Evolutionary conservation across 495 filamentous ascomycete genomes (phyloP).

Genomic region (Aspergillus heteromorphus): DNA sequence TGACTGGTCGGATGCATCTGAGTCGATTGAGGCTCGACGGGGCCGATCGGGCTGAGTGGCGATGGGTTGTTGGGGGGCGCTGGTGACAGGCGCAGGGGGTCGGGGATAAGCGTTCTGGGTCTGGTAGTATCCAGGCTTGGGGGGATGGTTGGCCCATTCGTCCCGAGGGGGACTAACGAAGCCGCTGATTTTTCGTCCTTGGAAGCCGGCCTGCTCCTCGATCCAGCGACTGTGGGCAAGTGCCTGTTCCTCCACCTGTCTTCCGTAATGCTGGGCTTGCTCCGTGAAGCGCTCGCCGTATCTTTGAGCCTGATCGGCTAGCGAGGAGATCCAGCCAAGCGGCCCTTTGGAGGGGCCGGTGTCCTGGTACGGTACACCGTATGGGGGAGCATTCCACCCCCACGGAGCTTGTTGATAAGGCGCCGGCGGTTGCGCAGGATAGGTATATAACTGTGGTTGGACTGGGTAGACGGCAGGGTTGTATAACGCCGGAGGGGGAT

Average conservation of each 20-base stretch:
- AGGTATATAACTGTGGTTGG: slow-evolving; percentile 23
- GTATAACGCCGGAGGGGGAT: slow-evolving; percentile 17
- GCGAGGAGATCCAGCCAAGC: slow-evolving; percentile 31
- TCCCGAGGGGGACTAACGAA: background rate
- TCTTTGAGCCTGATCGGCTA: slow-evolving; percentile 38
- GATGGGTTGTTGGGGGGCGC: background rate
- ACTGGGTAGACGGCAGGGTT: slow-evolving; percentile 9
- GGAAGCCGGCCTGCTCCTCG: slow-evolving; percentile 34
- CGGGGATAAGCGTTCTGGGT: slow-evolving; percentile 6
- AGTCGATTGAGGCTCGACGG: slow-evolving; percentile 32
- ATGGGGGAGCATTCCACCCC: slow-evolving; percentile 30
- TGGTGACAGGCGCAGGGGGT: background rate
- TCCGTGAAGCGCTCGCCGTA: slow-evolving; percentile 41
- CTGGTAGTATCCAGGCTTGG: slow-evolving; percentile 11
- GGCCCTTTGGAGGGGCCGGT: slow-evolving; percentile 24
- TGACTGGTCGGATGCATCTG: slow-evolving; percentile 34
- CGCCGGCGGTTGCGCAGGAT: slow-evolving; percentile 18
- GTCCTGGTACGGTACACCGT: slow-evolving; percentile 19
- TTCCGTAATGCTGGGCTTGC: slow-evolving; percentile 36
- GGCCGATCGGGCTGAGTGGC: slow-evolving; percentile 15
- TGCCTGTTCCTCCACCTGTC: slow-evolving; percentile 39
- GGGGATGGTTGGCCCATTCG: slow-evolving; percentile 9
- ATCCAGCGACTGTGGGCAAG: slow-evolving; percentile 39
- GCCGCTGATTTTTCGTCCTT: slow-evolving; percentile 23
- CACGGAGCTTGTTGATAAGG: slow-evolving; percentile 21